Evolutionary conservation across 345 rosid species (phyloP), one percentile per base, ranked within the genome.

Genomic region (Ceriops decandra): DNA sequence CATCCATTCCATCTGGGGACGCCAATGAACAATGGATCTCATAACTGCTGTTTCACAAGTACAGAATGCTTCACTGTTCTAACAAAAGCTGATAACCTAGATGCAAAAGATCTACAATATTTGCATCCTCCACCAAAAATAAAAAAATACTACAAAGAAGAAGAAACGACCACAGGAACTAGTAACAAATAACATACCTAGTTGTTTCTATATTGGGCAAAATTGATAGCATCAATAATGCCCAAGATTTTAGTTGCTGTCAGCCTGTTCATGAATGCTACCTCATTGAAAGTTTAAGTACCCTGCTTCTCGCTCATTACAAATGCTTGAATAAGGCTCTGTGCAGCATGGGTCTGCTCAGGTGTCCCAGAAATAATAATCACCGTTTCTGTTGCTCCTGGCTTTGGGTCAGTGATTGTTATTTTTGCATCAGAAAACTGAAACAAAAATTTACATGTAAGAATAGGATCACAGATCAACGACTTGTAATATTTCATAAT

Each of bases 341-440:
- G 96, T 2, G 92, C 96, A 5, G 96, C 96, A 64, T 90, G 86
- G 1, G 89, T 86, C 79, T 90, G 90, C 66, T 90, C 96, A 7
- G 96, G 96, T 47, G 90, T 86, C 65, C 96, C 92, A 15, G 92
- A 86, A 82, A 90, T 87, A 57, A 81, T 74, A 57, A 87, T 86
- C 33, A 72, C 81, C 22, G 89, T 87, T 72, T 87, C 96, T 0
- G 83, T 42, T 61, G 85, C 89, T 67, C 85, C 87, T 52, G 87
- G 86, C 66, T 83, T 80, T 24, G 92, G 83, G 35, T 86, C 92
- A 1, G 78, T 81, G 36, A 87, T 83, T 8, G 72, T 82, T 46
- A 87, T 74, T 77, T 78, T 84, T 11, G 96, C 92, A 77, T 90
- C 96, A 31, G 92, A 86, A 65, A 87, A 80, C 96, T 87, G 84